phyloP scores from a whole-genome alignment of 1,139 yeast genomes.

The Saccharomyces hybrid region DNA sequence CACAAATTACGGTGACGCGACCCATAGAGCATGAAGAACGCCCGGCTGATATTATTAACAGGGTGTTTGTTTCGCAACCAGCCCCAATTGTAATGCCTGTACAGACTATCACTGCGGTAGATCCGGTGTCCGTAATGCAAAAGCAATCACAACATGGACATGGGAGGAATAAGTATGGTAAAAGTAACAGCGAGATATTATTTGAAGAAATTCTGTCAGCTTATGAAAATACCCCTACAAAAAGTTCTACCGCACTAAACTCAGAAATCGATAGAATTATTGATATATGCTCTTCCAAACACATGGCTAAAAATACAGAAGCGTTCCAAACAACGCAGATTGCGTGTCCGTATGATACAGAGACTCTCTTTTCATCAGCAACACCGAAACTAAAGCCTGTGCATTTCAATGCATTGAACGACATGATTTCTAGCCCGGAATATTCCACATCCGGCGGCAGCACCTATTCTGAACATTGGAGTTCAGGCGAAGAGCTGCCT shows the following conservation, averaged over 20 bases:
- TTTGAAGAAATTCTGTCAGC: constrained; percentile 25
- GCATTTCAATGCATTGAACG: constrained; percentile 6
- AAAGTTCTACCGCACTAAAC: constrained; percentile 5
- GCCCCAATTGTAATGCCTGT: constrained; percentile 5
- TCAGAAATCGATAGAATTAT: constrained; percentile 10
- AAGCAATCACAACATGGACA: background rate
- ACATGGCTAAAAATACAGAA: background rate
- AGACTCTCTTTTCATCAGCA: background rate
- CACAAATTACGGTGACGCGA: background rate
- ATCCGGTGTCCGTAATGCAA: background rate
- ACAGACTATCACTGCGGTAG: background rate
- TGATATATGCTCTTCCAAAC: background rate
- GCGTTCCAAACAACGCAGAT: background rate
- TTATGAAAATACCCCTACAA: constrained; percentile 9
- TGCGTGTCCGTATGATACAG: background rate
- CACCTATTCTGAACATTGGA: constrained; percentile 18
- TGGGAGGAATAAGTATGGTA: constrained; percentile 1
- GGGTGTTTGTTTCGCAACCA: constrained; percentile 1
- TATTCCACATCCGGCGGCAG: constrained; percentile 11
- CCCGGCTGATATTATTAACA: background rate
- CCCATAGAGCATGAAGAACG: background rate
- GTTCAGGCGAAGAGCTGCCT: constrained; percentile 24
- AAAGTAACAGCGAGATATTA: constrained; percentile 19
- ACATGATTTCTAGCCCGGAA: constrained; percentile 19
- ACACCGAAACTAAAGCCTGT: constrained; percentile 7